Percentiles rank a stretch among this genome's conserved stretches.
phyloP scores from a whole-genome alignment of 306 rosid species.

The Parietaria judaica region DNA sequence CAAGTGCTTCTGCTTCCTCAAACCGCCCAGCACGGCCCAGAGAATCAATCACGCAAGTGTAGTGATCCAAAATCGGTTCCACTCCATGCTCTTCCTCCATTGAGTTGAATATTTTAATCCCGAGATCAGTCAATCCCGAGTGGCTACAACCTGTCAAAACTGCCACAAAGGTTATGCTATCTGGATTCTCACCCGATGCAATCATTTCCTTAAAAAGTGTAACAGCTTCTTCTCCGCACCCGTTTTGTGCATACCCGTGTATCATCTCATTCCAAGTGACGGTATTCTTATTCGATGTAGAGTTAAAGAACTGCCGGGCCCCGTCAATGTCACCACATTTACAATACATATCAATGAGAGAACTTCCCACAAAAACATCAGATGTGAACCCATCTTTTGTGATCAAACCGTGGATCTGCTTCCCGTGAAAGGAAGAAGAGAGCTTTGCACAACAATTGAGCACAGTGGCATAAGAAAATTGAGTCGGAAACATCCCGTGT shows the following conservation, averaged over 20 bases:
- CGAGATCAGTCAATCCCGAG: conserved; percentile 63
- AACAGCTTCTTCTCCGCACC: conserved; percentile 54
- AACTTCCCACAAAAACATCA: conserved; percentile 61
- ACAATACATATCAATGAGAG: conserved; percentile 67
- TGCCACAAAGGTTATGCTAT: conserved; percentile 51
- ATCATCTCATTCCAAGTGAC: conserved; percentile 81
- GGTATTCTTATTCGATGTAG: conserved; percentile 45
- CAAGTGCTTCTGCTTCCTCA: conserved; percentile 49
- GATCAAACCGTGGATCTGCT: conserved; percentile 55
- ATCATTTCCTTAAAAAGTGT: conserved; percentile 54
- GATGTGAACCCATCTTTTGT: conserved; percentile 48
- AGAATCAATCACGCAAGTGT: conserved; percentile 67
- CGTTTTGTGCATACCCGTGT: conserved; percentile 77
- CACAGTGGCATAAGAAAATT: conserved; percentile 58
- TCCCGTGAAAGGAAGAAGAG: conserved; percentile 57
- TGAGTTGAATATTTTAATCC: conserved; percentile 53
- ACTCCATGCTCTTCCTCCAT: conserved; percentile 45
- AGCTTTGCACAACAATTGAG: conserved; percentile 57
- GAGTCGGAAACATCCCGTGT: conserved; percentile 39
- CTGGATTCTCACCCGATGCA: conserved; percentile 46
- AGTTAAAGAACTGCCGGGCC: conserved; percentile 41
- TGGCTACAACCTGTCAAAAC: conserved; percentile 77
- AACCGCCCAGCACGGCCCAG: conserved; percentile 65
- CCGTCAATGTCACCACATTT: conserved; percentile 55
- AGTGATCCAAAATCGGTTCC: conserved; percentile 52